Evolutionary conservation across 108 stramenopile species (phyloP).

Genomic region (Aureococcus anophagefferens): DNA sequence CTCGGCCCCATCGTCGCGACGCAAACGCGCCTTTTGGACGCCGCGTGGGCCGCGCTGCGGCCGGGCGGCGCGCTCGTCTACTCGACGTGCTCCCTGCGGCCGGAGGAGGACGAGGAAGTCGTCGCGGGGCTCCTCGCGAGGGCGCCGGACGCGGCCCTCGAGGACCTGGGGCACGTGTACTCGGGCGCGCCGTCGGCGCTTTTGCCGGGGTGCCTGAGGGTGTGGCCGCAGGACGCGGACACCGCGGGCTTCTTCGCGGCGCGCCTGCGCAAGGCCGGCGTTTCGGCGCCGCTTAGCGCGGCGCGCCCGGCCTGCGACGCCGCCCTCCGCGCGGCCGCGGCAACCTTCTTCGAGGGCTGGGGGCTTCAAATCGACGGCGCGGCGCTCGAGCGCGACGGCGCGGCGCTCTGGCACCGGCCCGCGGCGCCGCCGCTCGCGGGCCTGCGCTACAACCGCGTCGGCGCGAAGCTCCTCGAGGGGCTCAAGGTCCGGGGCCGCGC

Average conservation of each 20-base stretch:
- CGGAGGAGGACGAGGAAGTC: conserved; percentile 55
- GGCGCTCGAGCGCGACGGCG: neutral
- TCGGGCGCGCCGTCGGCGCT: no score
- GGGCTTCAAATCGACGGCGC: neutral
- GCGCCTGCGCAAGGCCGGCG: neutral
- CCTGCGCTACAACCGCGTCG: neutral
- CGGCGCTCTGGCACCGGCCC: neutral
- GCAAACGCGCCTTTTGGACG: neutral
- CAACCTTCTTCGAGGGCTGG: neutral
- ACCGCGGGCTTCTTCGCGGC: neutral
- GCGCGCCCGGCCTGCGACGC: neutral
- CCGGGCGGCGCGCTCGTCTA: conserved; percentile 51
- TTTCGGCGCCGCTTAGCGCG: neutral
- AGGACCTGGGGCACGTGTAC: neutral
- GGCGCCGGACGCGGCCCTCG: neutral
- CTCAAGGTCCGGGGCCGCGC: neutral
- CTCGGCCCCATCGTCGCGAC: neutral
- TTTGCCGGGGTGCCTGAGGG: neutral
- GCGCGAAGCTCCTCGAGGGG: neutral
- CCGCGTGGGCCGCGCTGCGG: conserved; percentile 11
- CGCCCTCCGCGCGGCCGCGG: neutral
- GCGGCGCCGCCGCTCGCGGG: neutral
- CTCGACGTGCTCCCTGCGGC: conserved; percentile 47
- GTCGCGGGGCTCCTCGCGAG: conserved; percentile 29
- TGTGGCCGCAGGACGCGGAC: neutral